A percentile compares a stretch with the other conserved stretches of the same genome.
Evolutionary conservation across 345 rosid genomes (phyloP).

Genomic region (Aurinia saxatilis): DNA sequence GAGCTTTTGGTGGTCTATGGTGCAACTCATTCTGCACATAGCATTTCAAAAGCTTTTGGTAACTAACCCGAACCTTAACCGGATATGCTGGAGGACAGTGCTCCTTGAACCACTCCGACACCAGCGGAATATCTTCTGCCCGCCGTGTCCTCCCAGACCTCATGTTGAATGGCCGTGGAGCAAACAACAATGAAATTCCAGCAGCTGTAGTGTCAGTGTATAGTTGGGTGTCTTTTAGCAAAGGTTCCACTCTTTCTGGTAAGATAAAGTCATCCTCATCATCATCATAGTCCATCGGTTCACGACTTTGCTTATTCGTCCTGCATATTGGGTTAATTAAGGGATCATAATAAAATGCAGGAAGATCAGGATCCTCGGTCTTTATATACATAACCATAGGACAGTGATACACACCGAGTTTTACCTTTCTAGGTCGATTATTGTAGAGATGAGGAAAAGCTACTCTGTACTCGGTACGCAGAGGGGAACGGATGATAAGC

Average conservation of each 20-base stretch:
- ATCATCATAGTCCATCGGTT: conserved; percentile 51
- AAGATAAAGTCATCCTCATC: conserved; percentile 62
- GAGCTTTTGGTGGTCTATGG: conserved; percentile 88
- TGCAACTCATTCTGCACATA: conserved; percentile 85
- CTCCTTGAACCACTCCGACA: conserved; percentile 95
- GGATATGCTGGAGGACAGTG: conserved; percentile 92
- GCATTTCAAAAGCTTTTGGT: conserved; percentile 78
- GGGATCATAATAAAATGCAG: conserved; percentile 89
- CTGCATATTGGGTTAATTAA: conserved; percentile 75
- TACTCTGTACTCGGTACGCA: conserved; percentile 69
- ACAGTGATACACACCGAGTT: conserved; percentile 63
- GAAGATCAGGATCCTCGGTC: conserved; percentile 86
- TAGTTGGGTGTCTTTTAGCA: conserved; percentile 60
- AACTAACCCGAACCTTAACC: conserved; percentile 87
- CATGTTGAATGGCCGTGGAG: conserved; percentile 84
- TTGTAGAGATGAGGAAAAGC: conserved; percentile 86
- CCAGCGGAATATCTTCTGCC: conserved; percentile 88
- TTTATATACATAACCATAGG: conserved; percentile 90
- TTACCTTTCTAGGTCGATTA: conserved; percentile 81
- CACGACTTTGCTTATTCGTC: conserved; percentile 59
- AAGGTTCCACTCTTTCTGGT: conserved; percentile 76
- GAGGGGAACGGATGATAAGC: conserved; percentile 73
- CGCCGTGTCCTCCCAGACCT: conserved; percentile 83
- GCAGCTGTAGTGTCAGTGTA: conserved; percentile 87
- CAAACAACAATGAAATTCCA: conserved; percentile 71